Conservation (phyloP, 1,284 basidiomycete species). For the Cutaneotrichosporon dermatis region DNA sequence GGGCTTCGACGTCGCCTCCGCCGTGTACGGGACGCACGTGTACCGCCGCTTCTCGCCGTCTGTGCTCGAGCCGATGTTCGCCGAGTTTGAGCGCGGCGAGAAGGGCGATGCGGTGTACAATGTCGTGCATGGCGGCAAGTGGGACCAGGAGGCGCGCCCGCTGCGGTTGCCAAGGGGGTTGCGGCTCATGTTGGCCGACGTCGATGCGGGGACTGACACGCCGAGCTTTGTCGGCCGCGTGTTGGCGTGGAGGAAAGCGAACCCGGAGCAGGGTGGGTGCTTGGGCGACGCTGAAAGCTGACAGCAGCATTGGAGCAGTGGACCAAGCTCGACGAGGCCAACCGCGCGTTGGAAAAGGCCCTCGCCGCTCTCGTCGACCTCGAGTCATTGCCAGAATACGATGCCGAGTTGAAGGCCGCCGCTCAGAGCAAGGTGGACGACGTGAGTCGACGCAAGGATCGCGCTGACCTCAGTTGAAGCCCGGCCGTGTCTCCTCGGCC, state of each 20-base stretch:
- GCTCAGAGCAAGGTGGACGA: constrained; percentile 16
- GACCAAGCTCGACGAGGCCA: constrained; percentile 58
- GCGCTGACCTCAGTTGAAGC: not conserved
- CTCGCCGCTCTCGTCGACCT: constrained; percentile 35
- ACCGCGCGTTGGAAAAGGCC: constrained; percentile 33
- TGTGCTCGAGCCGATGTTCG: constrained; percentile 66
- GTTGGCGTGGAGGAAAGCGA: constrained; percentile 72
- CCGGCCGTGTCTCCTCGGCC: not conserved
- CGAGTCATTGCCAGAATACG: constrained; percentile 39
- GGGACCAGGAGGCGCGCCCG: constrained; percentile 53
- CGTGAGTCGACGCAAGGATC: constrained; percentile 21
- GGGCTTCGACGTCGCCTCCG: constrained; percentile 93
- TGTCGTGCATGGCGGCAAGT: constrained; percentile 11
- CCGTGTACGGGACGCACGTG: constrained; percentile 89
- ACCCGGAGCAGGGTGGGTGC: constrained; percentile 56
- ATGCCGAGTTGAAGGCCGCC: constrained; percentile 18
- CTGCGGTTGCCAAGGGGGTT: constrained; percentile 77
- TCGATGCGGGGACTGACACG: constrained; percentile 88
- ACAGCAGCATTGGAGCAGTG: constrained; percentile 62
- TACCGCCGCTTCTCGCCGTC: constrained; percentile 84
- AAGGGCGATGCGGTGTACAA: not conserved
- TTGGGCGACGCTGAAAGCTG: not conserved
- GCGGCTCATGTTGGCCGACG: constrained; percentile 81
- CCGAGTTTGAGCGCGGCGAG: constrained; percentile 46
- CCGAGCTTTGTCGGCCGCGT: constrained; percentile 86